Conservation (phyloP, 1,284 basidiomycete genomes). For the Athelia psychrophila region DNA sequence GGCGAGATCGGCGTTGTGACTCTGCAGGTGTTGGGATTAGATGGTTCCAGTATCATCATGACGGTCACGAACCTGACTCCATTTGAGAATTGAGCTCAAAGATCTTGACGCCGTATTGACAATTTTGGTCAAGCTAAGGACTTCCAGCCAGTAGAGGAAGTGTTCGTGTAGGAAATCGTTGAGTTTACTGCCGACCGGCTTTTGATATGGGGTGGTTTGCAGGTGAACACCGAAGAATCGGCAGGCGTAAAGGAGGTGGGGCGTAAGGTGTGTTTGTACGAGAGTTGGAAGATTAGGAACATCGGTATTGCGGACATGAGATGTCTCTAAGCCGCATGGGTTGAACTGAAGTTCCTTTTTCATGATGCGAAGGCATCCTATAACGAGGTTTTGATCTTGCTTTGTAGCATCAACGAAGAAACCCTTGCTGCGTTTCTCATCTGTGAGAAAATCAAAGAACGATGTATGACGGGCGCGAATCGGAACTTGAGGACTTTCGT, state of each 20-base stretch:
- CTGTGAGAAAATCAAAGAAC: background rate
- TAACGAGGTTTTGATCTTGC: background rate
- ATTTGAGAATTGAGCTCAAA: background rate
- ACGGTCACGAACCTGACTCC: background rate
- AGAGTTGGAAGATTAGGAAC: background rate
- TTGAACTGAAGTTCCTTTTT: background rate
- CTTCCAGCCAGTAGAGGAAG: background rate
- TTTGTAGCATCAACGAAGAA: background rate
- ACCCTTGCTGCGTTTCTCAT: background rate
- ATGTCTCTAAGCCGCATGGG: background rate
- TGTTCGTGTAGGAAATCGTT: background rate
- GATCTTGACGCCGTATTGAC: background rate
- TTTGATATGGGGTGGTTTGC: background rate
- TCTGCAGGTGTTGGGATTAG: background rate
- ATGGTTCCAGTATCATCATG: background rate
- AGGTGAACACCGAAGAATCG: background rate
- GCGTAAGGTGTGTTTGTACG: background rate
- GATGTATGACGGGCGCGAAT: background rate
- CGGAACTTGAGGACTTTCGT: background rate
- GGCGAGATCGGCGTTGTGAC: background rate
- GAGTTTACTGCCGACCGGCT: background rate
- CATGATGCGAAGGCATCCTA: background rate
- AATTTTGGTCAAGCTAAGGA: background rate
- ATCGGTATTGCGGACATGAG: background rate
- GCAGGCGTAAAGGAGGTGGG: background rate